These are phyloP conservation scores for Panus rudis DNA, from an alignment of 768 basidiomycete species.

Conservation along the genomic window DNA sequence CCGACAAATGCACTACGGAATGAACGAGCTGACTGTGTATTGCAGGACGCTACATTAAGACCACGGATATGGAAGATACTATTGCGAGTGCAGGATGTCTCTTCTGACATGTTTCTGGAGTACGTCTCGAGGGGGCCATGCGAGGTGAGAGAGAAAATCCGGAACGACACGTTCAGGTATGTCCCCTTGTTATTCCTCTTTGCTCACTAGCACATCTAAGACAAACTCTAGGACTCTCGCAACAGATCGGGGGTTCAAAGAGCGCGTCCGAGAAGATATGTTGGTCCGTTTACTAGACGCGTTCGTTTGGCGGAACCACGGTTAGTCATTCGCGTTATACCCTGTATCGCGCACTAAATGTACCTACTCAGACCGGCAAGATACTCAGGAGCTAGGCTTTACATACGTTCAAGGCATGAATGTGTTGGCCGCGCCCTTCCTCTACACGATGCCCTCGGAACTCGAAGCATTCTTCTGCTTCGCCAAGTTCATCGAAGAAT, in stretches of 20 bases:
- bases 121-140: constrained; percentile 83
- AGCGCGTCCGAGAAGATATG: constrained; percentile 95
- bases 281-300: constrained; percentile 93
- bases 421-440: constrained; percentile 94
- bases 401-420: constrained; percentile 99
- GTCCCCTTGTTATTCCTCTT: constrained; percentile 5
- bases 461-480: constrained; percentile 99
- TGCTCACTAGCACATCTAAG: neutral
- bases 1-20: neutral
- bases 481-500: constrained; percentile 90
- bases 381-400: constrained; percentile 75
- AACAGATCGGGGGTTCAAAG: constrained; percentile 96
- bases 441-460: constrained; percentile 96
- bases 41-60: constrained; percentile 74
- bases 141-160: constrained; percentile 84
- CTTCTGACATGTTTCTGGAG: constrained; percentile 66
- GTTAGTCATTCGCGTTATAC: constrained; percentile 31
- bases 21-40: neutral
- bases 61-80: constrained; percentile 95
- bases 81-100: constrained; percentile 70
- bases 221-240: constrained; percentile 65
- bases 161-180: constrained; percentile 94
- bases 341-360: too few relatives aligned
- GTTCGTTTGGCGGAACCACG: constrained; percentile 93
- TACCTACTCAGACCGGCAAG: constrained; percentile 54